These are phyloP conservation scores for Metschnikowia proteae DNA, from an alignment of 805 yeast species.

Conservation along the genomic window DNA sequence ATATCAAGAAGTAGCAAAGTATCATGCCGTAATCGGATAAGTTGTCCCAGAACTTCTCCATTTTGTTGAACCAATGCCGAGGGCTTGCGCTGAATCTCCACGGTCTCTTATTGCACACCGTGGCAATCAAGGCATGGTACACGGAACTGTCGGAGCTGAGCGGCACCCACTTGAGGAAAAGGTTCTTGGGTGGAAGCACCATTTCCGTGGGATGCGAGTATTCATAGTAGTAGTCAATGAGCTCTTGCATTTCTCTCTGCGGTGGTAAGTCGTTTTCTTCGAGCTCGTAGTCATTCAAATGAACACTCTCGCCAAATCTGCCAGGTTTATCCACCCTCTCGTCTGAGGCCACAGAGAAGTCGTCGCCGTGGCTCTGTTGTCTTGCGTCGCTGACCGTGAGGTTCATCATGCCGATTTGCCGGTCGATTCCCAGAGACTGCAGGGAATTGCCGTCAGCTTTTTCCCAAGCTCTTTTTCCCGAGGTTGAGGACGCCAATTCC, in stretches of 20 bases:
- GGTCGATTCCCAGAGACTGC: conserved; percentile 2
- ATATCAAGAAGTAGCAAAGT: conserved; percentile 19
- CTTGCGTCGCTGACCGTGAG: background rate
- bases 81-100: conserved; percentile 17
- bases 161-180: conserved; percentile 20
- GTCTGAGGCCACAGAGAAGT: background rate
- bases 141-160: conserved; percentile 22
- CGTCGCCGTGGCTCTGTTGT: background rate
- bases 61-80: conserved; percentile 21
- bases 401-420: conserved; percentile 3
- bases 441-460: background rate
- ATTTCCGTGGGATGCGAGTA: conserved; percentile 22
- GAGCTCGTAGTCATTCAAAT: conserved; percentile 14
- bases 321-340: background rate
- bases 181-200: conserved; percentile 19
- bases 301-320: background rate
- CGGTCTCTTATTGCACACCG: conserved; percentile 12
- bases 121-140: conserved; percentile 25
- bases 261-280: conserved; percentile 23
- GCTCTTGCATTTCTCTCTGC: conserved; percentile 17
- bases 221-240: conserved; percentile 23
- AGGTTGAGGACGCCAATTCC: background rate
- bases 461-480: background rate
- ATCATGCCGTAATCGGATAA: conserved; percentile 27
- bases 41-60: conserved; percentile 23